Conservation (phyloP, 331 rosid genomes). For the Erythrophleum ivorense region DNA sequence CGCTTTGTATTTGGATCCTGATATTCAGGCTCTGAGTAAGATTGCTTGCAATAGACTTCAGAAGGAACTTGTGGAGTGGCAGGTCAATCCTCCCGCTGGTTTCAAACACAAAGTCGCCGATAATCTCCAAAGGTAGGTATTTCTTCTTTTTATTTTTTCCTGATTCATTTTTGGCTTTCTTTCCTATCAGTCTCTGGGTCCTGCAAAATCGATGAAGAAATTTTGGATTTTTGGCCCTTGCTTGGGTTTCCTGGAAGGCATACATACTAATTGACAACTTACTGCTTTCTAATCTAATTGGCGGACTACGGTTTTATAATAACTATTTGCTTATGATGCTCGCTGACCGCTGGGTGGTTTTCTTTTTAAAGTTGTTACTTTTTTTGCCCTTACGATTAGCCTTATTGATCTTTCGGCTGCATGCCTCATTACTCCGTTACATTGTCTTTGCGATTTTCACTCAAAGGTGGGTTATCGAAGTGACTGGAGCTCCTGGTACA, state of each 20-base stretch:
- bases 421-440: not conserved
- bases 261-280: not conserved
- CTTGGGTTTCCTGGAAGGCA: not conserved
- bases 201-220: not conserved
- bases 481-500: conserved; percentile 95
- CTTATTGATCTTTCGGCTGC: conserved; percentile 13
- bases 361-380: not conserved
- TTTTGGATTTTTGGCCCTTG: not conserved
- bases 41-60: conserved; percentile 99
- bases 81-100: conserved; percentile 92
- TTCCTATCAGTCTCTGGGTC: not conserved
- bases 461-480: conserved; percentile 98
- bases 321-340: not conserved
- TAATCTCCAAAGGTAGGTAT: conserved; percentile 83
- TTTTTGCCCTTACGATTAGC: not conserved
- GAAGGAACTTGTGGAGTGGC: conserved; percentile 99
- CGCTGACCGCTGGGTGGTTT: not conserved
- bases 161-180: conserved; percentile 1
- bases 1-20: conserved; percentile 23
- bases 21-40: conserved; percentile 83
- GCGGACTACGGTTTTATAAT: not conserved
- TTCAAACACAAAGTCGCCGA: conserved; percentile 98
- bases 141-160: not conserved
- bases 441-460: conserved; percentile 27
- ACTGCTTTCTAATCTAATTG: not conserved